These are phyloP conservation scores for Saccharum hybrid DNA, from an alignment of 202 grass and related monocot genomes.

Conservation along the genomic window DNA sequence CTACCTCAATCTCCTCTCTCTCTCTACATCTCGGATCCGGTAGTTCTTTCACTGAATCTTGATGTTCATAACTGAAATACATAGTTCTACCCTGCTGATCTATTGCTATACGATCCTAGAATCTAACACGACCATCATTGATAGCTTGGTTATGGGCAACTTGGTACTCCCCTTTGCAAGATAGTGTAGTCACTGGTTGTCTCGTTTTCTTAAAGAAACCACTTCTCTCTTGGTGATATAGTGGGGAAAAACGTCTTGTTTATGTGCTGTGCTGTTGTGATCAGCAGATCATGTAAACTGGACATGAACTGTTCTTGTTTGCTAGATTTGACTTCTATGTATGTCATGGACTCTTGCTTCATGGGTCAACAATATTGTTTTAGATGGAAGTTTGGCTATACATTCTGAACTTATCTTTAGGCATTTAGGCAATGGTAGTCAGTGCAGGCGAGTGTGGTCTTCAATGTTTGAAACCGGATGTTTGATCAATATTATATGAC, in stretches of 20 bases:
- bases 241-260: background rate
- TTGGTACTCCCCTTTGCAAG: background rate
- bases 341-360: slow-evolving; percentile 4
- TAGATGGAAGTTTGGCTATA: background rate
- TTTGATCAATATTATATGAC: slow-evolving; percentile 7
- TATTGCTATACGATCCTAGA: too few species aligned
- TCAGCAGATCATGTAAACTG: background rate
- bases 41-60: too few species aligned
- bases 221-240: slow-evolving; percentile 2
- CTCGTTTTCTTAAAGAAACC: background rate
- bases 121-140: too few species aligned
- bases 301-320: background rate
- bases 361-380: background rate
- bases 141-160: background rate
- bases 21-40: too few species aligned
- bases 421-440: background rate
- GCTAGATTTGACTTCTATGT: background rate
- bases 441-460: background rate
- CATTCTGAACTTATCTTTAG: background rate
- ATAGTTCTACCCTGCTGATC: too few species aligned
- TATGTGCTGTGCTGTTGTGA: background rate
- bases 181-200: background rate
- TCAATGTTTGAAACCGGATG: background rate
- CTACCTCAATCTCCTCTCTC: too few species aligned
- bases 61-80: too few species aligned